Base-by-base conservation (phyloP, 2,329 filamentous ascomycete genomes). In the Exophiala xenobiotica region DNA sequence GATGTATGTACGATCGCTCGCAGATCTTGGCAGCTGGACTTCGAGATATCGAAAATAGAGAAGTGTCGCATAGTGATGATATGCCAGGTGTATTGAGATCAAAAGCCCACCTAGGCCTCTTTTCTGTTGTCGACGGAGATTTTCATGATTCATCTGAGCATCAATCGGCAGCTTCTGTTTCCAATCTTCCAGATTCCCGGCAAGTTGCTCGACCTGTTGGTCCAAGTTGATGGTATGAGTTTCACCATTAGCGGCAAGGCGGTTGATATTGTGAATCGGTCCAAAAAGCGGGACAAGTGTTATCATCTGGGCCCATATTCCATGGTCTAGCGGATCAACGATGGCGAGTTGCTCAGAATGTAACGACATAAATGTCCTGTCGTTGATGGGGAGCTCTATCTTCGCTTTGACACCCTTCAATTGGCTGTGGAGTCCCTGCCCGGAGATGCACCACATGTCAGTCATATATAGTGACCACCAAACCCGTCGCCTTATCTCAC, bases 1-100 rank as follows among this genome's bases (percentile, higher is more conserved):
- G 22, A 31, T 45, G 24, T 29, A 45, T 45, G 24, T 33, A 18
- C 14, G 26, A 45, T 45, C 12, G 41, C 2, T 45, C 12, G 23
- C 14, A 31, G 23, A 14, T 16, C 3, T 29, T 18, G 22, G 22
- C 7, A n/a, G 41, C 19, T 59, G 46, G 5, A 45, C 46, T 24
- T 71, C 68, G 2, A 72, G 63, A 43, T 65, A 71, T 11, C 63
- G 67, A 48, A 69, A 73, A 44, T 66, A 71, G 8, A 73, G 63
- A n/a, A 71, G 51, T 0, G 65, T 68, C 1, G 65, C 57, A 49
- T 71, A 73, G 50, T 73, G 67, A 39, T 71, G 64, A 46, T 64
- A 70, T 1, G 64, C 68, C 0, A 72, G 49, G 45, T 72, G 69
- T n/a, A 72, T 55, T 11, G 67, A 65, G 2, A 72, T 57, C 20